Conservation (phyloP, 495 filamentous ascomycete species). For the Xylaria grammica region DNA sequence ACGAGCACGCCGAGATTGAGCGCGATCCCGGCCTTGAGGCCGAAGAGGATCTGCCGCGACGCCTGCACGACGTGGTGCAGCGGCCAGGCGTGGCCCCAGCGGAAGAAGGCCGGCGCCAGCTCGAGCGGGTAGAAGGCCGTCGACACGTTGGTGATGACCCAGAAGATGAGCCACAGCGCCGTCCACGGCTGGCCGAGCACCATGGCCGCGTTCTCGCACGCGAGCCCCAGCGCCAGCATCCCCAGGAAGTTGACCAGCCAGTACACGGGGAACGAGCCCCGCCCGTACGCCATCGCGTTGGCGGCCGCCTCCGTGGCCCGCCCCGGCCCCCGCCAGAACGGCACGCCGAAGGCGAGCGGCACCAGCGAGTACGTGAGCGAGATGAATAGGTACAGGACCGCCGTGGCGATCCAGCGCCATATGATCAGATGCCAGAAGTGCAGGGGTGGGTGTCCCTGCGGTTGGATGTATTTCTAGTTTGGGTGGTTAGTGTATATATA, state of each 20-base stretch:
- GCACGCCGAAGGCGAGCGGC: slow-evolving; percentile 68
- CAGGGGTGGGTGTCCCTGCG: slow-evolving; percentile 58
- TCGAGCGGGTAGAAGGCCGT: slow-evolving; percentile 69
- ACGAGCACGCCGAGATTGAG: slow-evolving; percentile 69
- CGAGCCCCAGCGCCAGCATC: slow-evolving; percentile 70
- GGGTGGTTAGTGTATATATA: background rate
- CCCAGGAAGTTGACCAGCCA: slow-evolving; percentile 79
- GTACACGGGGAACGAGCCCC: slow-evolving; percentile 68
- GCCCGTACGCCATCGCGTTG: slow-evolving; percentile 63
- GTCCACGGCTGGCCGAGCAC: slow-evolving; percentile 70
- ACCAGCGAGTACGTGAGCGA: slow-evolving; percentile 71
- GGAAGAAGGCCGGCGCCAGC: slow-evolving; percentile 64
- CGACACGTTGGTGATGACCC: slow-evolving; percentile 73
- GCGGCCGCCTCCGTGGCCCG: slow-evolving; percentile 49
- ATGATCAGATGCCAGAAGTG: slow-evolving; percentile 64
- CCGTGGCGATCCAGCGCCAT: slow-evolving; percentile 66
- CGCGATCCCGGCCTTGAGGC: slow-evolving; percentile 64
- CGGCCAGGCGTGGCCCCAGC: slow-evolving; percentile 77
- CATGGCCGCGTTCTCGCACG: slow-evolving; percentile 77
- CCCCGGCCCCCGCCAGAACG: slow-evolving; percentile 56
- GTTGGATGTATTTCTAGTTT: slow-evolving; percentile 31
- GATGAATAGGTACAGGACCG: slow-evolving; percentile 68
- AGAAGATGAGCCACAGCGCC: slow-evolving; percentile 74
- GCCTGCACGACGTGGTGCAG: slow-evolving; percentile 70
- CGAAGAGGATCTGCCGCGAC: slow-evolving; percentile 67